These are phyloP conservation scores for Collybiopsis luxurians DNA, from an alignment of 768 basidiomycete genomes.

Conservation along the genomic window DNA sequence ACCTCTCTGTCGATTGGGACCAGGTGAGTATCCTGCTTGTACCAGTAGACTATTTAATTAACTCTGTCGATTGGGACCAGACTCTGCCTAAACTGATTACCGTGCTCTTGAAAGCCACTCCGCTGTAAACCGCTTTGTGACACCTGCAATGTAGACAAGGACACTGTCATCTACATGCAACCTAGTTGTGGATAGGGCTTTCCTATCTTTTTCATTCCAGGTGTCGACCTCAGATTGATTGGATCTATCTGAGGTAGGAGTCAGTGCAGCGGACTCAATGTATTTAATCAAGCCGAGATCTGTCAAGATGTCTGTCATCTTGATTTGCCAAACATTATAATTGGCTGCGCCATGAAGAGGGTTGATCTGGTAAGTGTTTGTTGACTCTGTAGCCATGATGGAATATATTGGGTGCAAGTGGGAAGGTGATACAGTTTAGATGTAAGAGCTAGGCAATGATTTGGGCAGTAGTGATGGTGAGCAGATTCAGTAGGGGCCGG, in stretches of 20 bases:
- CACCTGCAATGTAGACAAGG: conserved; percentile 25
- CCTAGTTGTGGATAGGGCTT: conserved; percentile 26
- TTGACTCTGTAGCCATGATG: background rate
- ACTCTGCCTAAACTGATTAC: too few species aligned
- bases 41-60: too few species aligned
- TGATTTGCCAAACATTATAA: conserved; percentile 12
- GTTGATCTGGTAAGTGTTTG: conserved; percentile 5
- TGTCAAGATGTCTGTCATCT: conserved; percentile 13
- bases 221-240: too few species aligned
- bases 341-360: conserved; percentile 9
- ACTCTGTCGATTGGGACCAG: too few species aligned
- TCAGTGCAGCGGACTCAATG: background rate
- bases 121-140: too few species aligned
- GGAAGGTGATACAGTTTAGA: background rate
- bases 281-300: conserved; percentile 6
- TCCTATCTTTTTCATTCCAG: background rate
- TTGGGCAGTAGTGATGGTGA: too few species aligned
- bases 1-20: too few species aligned
- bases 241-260: background rate
- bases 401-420: too few species aligned
- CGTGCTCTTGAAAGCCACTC: too few species aligned
- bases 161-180: conserved; percentile 22
- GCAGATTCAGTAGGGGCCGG: background rate
- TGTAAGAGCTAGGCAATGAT: background rate
- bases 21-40: too few species aligned